Base-by-base conservation (phyloP, 441 rosid species). In the Dalechampia spathulata region DNA sequence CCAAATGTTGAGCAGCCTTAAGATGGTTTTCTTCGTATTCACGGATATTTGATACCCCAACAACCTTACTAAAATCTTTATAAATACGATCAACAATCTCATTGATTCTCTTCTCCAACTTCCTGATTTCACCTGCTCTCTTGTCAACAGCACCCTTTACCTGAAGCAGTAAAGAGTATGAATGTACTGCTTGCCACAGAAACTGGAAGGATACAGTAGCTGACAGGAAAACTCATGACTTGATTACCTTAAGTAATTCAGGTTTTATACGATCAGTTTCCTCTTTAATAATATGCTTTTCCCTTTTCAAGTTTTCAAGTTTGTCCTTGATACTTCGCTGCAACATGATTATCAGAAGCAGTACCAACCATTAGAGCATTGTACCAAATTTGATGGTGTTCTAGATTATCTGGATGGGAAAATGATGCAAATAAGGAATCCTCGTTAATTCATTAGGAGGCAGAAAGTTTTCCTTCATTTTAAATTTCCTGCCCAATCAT, bases 1-100 rank as follows among this genome's bases (percentile, higher is more conserved):
- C 99, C 80, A 81, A 82, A 62, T 76, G 60, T 72, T 88, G 83
- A 44, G 98, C 94, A 76, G 74, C 88, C 82, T 91, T 90, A 55
- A 94, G 81, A 78, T 94, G 95, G 65, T 82, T 87, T 77, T 94
- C 99, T 73, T 94, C 98, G 71, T 87, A 94, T 75, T 88, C 96
- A 56, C 95, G 99, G 65, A 94, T 90, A 66, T 94, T 94, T 68
- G 84, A 73, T 67, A 94, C 96, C 41, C 96, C 96, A 60, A 90
- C 96, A 66, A 77, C 64, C 55, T 62, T 73, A 75, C 99, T 90
- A 69, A 94, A 94, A 60, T 81, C 80, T 78, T 70, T 80, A 72
- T 77, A 90, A 60, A 90, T 81, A 47, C 76, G 73, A 56, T 94
- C 99, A 63, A 84, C 87, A 64, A 87, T 84, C 81, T 84, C 86